Base-by-base conservation (phyloP, 441 rosid genomes). In the Corymbia citriodora region DNA sequence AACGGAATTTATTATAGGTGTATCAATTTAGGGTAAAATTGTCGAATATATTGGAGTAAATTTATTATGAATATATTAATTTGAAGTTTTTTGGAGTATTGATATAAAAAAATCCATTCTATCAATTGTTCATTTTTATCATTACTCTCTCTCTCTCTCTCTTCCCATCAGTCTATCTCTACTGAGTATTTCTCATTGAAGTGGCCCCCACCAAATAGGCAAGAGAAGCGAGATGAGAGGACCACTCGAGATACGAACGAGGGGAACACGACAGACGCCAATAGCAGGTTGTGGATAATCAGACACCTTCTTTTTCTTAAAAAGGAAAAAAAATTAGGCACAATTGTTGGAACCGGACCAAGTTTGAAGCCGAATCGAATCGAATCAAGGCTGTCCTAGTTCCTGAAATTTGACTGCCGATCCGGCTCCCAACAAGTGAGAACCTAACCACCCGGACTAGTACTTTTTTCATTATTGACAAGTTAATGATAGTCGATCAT, bases 331-430 rank as follows among this genome's bases (percentile, higher is more conserved):
- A 31, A 68, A 16, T 10, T 59, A 59, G 25, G 23, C 13, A 7
- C 11, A 13, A 59, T 6, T 25, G 10, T 13, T 59, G 25, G 65
- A 4, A 59, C 25, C 23, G 5, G 65, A 59, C 65, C 65, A 59
- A 59, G 25, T 59, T 13, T 0, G 6, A 59, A 23, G 45, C 65
- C 65, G 25, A 59, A 59, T 59, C 3, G 25, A 59, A 59, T 59
- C 3, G 14, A 59, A 59, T 59, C 25, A 59, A 59, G 65, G 65
- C 7, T 23, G 7, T 25, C n/a, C 15, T 3, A 0, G 0, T 10
- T 25, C 7, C 65, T 25, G 10, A 55, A 59, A 59, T 59, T 59
- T 59, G 45, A 40, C 45, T 40, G 45, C 45, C 45, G 45, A 40
- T 40, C 45, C 45, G 45, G 45, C 45, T 40, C 45, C 45, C 45